Base-by-base conservation (phyloP, 1,284 basidiomycete species). In the Trametes pubescens region DNA sequence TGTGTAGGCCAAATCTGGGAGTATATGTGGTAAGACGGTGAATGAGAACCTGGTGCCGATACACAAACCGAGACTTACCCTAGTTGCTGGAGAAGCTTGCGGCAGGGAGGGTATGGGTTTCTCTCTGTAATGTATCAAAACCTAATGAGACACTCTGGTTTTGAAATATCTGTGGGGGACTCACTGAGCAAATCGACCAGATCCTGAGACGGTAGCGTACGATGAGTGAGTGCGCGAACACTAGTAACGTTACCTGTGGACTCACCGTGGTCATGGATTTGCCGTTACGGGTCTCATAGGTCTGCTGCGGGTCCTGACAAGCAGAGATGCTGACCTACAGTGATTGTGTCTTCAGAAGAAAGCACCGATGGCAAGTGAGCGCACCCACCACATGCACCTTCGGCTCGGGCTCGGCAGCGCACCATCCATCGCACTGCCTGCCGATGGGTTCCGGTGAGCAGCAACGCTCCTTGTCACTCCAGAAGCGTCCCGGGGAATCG, bases 181-280 rank as follows among this genome's bases (percentile, higher is more conserved):
- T 21, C 8, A 66, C 67, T 26, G 4, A 68, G 57, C 2, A 65
- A 35, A 29, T 47, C 52, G 18, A 58, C 35, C 66, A 66, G 51
- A 10, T 37, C 47, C 65, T 66, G 24, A 14, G n/a, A 29, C 6
- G 10, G 51, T 18, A 21, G 11, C 10, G 18, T 16, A 10, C 24
- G 2, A 14, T 6, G 26, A 10, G 14, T 26, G 2, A 48, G 13
- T 4, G 11, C 26, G 11, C 11, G 14, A 6, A 14, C 26, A n/a
- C 13, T 24, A 10, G 10, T 11, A 6, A 24, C 24, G 14, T 10
- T 14, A 29, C 11, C 16, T 16, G n/a, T 14, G 14, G 24, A 37
- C 32, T 51, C 18, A 57, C 65, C 57, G 51, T 58, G 7, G 65
- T 67, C 65, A 67, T 67, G 10, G 62, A 52, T 18, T 46, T 18